These are phyloP conservation scores for Draba incana DNA, from an alignment of 345 rosid genomes.

Conservation along the genomic window DNA sequence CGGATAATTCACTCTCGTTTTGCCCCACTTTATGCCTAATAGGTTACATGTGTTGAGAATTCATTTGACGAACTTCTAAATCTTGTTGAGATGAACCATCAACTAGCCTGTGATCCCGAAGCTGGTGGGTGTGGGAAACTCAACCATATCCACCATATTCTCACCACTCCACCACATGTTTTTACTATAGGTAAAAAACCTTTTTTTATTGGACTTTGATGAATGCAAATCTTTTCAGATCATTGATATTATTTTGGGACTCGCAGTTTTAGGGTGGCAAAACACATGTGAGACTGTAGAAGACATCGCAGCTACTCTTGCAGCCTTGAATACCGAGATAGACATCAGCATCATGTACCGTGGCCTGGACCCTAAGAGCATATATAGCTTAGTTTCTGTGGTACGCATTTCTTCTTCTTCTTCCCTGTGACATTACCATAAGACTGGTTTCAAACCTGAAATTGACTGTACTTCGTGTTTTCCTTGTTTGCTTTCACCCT, in stretches of 20 bases:
- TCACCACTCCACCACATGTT: slow-evolving; percentile 73
- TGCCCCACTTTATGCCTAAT: slow-evolving; percentile 33
- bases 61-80: slow-evolving; percentile 78
- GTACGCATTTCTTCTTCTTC: slow-evolving; percentile 47
- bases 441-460: background rate
- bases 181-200: slow-evolving; percentile 72
- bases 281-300: slow-evolving; percentile 81
- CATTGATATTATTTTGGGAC: slow-evolving; percentile 15
- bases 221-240: slow-evolving; percentile 20
- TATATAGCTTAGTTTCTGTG: slow-evolving; percentile 82
- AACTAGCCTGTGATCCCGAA: slow-evolving; percentile 84
- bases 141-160: slow-evolving; percentile 79
- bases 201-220: background rate
- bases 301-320: slow-evolving; percentile 85
- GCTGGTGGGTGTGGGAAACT: slow-evolving; percentile 86
- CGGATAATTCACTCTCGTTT: slow-evolving; percentile 4
- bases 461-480: background rate
- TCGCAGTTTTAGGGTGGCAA: slow-evolving; percentile 97
- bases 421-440: slow-evolving; percentile 2
- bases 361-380: slow-evolving; percentile 70
- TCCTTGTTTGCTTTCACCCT: background rate
- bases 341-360: slow-evolving; percentile 85
- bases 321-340: slow-evolving; percentile 74
- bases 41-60: slow-evolving; percentile 75
- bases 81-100: slow-evolving; percentile 90